Evolutionary conservation across 192 early-diverging fungal species (phyloP).

Genomic region (Diversispora epigaea): DNA sequence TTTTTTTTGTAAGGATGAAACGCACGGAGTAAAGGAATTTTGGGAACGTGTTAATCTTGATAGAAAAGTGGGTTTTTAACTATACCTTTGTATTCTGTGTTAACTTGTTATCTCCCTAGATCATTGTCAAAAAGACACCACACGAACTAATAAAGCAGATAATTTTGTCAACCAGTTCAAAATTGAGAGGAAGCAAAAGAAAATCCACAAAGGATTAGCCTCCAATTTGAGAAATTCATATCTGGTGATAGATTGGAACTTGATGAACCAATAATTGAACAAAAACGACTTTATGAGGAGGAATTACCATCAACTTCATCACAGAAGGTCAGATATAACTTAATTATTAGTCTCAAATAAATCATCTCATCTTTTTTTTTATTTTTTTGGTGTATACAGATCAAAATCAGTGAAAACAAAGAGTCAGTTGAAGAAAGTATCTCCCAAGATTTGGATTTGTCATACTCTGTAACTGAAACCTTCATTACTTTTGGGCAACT

Average conservation of each 20-base stretch:
- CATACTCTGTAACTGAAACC: too few relatives aligned
- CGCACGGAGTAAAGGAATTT: background rate
- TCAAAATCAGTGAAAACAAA: too few relatives aligned
- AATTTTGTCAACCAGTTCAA: background rate
- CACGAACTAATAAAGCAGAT: background rate
- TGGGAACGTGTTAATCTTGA: background rate
- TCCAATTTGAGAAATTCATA: too few relatives aligned
- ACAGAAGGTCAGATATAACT: background rate
- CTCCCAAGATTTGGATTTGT: too few relatives aligned
- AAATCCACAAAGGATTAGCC: too few relatives aligned
- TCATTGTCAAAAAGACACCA: background rate
- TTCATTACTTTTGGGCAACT: too few relatives aligned
- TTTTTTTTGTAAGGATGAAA: conserved; percentile 8
- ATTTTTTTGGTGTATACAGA: background rate
- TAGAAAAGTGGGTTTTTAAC: background rate
- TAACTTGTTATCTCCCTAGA: conserved; percentile 13
- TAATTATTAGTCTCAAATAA: background rate
- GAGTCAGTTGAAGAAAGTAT: too few relatives aligned
- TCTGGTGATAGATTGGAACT: too few relatives aligned
- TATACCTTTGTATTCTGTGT: background rate
- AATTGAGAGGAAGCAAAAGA: background rate
- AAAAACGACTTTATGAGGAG: background rate
- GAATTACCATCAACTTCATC: background rate
- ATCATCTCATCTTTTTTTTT: background rate
- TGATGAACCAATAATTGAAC: background rate